phyloP scores from a whole-genome alignment of 129 eudicot genomes.

The Silybum marianum region DNA sequence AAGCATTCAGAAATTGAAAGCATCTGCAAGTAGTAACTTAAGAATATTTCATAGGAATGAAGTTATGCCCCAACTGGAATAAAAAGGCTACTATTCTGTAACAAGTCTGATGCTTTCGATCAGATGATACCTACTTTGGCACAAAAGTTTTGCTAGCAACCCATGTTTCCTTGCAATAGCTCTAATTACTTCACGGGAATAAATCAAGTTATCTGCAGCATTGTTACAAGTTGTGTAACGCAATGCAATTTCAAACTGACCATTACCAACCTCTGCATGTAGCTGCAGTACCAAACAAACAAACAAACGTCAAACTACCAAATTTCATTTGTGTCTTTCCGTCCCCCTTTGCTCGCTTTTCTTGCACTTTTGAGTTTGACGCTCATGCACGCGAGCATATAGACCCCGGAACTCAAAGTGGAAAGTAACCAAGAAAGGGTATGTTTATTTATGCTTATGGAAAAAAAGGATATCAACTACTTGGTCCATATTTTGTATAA shows the following conservation, averaged over 20 bases:
- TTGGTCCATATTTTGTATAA: not conserved
- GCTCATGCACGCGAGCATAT: not conserved
- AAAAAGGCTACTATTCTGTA: not conserved
- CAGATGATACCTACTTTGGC: constrained; percentile 72
- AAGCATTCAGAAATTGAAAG: constrained; percentile 25
- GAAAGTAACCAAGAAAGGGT: not conserved
- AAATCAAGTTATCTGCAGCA: constrained; percentile 86
- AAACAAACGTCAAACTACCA: not conserved
- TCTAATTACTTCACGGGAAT: constrained; percentile 84
- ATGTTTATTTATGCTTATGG: not conserved
- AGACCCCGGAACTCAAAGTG: not conserved
- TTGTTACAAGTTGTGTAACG: constrained; percentile 66
- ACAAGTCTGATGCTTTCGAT: constrained; percentile 16
- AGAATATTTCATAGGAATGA: constrained; percentile 13
- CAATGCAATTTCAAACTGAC: constrained; percentile 82
- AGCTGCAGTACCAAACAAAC: constrained; percentile 46
- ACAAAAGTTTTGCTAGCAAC: constrained; percentile 81
- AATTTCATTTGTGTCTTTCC: not conserved
- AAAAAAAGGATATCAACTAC: not conserved
- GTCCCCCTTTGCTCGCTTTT: too few relatives aligned
- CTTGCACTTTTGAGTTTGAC: not conserved
- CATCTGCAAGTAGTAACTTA: not conserved
- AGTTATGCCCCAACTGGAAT: not conserved
- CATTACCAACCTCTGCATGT: constrained; percentile 92
- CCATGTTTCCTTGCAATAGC: constrained; percentile 94